Percentiles rank a stretch among this genome's conserved stretches.
Evolutionary conservation across 306 rosid genomes (phyloP).

Genomic region (Inga laurina): DNA sequence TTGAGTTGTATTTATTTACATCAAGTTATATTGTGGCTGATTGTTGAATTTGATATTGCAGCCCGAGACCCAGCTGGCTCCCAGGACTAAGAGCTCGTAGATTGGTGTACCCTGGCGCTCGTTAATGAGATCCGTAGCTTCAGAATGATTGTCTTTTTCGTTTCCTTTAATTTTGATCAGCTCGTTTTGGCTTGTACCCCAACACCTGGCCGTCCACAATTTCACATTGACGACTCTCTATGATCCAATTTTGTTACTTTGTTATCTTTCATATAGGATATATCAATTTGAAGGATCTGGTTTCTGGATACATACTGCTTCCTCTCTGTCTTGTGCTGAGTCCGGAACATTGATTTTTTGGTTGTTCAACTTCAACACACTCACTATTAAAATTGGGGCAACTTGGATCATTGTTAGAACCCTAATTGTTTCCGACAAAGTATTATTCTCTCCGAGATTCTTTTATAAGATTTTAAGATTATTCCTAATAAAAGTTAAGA

Average conservation of each 20-base stretch:
- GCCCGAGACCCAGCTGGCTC: slow-evolving; percentile 57
- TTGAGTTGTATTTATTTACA: neutral
- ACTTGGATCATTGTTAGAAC: neutral
- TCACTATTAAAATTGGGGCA: neutral
- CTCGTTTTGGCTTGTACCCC: neutral
- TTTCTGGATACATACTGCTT: neutral
- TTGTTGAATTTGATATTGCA: slow-evolving; percentile 23
- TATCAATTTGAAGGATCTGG: neutral
- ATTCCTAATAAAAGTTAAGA: too few relatives aligned
- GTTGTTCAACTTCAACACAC: neutral
- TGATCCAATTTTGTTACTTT: neutral
- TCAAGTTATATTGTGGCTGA: neutral
- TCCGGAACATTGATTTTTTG: neutral
- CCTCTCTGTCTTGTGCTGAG: neutral
- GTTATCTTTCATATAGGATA: neutral
- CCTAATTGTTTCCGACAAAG: neutral
- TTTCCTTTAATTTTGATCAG: neutral
- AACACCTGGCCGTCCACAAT: neutral
- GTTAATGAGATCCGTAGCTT: slow-evolving; percentile 33
- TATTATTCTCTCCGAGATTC: neutral
- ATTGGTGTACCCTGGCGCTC: slow-evolving; percentile 40
- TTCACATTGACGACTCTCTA: neutral
- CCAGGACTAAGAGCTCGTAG: slow-evolving; percentile 45
- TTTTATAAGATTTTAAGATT: too few relatives aligned
- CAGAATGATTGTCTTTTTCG: neutral